Evolutionary conservation across 148 eudicot genomes (phyloP).

Genomic region (Diospyros lotus): DNA sequence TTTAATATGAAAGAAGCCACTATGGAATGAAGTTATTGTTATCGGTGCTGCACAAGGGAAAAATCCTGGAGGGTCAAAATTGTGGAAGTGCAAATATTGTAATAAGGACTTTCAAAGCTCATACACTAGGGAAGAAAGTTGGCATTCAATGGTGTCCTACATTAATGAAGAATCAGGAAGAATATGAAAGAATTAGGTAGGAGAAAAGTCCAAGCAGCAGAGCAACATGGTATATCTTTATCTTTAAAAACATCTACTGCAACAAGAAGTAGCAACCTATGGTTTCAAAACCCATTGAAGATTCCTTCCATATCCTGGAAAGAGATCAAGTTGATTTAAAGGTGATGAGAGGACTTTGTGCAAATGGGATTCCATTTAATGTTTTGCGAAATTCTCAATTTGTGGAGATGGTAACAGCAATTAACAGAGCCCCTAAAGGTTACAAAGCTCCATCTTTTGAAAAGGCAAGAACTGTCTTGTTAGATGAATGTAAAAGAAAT

Average conservation of each 20-base stretch:
- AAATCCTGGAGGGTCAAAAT: background rate
- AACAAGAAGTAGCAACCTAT: background rate
- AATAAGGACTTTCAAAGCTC: background rate
- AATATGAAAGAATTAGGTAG: background rate
- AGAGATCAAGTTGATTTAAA: background rate
- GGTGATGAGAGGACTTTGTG: background rate
- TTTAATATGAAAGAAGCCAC: no score
- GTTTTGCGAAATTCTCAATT: conserved; percentile 16
- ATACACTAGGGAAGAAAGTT: background rate
- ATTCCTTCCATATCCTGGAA: background rate
- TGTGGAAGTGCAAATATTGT: background rate
- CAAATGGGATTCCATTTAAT: conserved; percentile 16
- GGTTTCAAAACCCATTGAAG: background rate
- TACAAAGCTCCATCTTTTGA: conserved; percentile 18
- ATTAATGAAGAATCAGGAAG: background rate
- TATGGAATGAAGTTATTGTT: background rate
- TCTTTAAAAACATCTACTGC: background rate
- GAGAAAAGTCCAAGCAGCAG: background rate
- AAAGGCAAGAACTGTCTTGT: conserved; percentile 13
- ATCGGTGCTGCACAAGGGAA: background rate
- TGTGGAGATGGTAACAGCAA: background rate
- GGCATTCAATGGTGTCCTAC: background rate
- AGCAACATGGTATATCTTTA: background rate
- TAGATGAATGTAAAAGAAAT: conserved; percentile 6
- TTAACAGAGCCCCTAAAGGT: conserved; percentile 8